These are phyloP conservation scores for Thelephora ganbajun DNA, from an alignment of 768 basidiomycete genomes.

Conservation along the genomic window DNA sequence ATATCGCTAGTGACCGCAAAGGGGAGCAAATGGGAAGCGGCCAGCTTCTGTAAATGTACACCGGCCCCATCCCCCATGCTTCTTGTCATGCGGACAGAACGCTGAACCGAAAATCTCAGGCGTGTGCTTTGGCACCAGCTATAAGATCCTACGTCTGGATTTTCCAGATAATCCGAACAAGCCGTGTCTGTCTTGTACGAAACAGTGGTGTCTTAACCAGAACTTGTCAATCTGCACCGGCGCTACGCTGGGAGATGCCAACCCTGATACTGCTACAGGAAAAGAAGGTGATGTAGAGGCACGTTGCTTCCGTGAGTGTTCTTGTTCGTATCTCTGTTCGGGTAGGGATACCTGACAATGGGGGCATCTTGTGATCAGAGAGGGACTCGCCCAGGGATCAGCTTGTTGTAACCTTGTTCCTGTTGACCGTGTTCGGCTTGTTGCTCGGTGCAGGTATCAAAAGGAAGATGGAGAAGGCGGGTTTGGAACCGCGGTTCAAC, in stretches of 20 bases:
- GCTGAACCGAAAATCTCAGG: conserved; percentile 30
- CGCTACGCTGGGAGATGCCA: conserved; percentile 70
- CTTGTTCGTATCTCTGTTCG: conserved; percentile 11
- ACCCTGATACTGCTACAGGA: conserved; percentile 88
- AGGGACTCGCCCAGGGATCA: conserved; percentile 94
- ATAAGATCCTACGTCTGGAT: conserved; percentile 70
- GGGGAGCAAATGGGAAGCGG: conserved; percentile 72
- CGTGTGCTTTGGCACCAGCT: conserved; percentile 83
- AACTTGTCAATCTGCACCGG: conserved; percentile 74
- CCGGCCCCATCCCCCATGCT: conserved; percentile 4
- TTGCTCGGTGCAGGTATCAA: conserved; percentile 77
- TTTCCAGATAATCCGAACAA: conserved; percentile 76
- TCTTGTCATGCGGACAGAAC: not conserved
- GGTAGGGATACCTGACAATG: not conserved
- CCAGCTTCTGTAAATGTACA: conserved; percentile 82
- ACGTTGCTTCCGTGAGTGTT: conserved; percentile 79
- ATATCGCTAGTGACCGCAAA: conserved; percentile 26
- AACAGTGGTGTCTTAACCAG: conserved; percentile 92
- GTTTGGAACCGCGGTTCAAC: conserved; percentile 45
- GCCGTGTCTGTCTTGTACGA: conserved; percentile 87
- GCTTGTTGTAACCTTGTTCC: conserved; percentile 81
- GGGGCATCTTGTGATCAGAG: conserved; percentile 29
- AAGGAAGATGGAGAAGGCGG: conserved; percentile 68
- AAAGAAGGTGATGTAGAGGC: conserved; percentile 95
- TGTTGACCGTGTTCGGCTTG: conserved; percentile 77